phyloP scores from a whole-genome alignment of 257 asterid species.

The Echites panduratus region DNA sequence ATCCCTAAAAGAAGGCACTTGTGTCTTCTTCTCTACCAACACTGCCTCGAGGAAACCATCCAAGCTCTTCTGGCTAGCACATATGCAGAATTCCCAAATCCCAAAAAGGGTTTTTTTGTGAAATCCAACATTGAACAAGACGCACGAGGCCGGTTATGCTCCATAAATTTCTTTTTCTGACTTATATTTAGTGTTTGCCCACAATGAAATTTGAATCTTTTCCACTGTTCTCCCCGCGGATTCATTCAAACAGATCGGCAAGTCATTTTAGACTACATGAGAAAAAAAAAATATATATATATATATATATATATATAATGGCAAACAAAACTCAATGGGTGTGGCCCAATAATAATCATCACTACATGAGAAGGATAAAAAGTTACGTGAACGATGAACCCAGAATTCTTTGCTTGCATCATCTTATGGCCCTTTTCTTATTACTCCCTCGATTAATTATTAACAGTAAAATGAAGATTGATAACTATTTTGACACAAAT shows the following conservation, averaged over 20 bases:
- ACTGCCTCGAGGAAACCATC: slow-evolving; percentile 19
- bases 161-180: too few relatives aligned
- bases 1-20: slow-evolving; percentile 25
- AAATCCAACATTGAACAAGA: background rate
- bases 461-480: too few relatives aligned
- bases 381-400: slow-evolving; percentile 7
- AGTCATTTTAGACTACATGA: slow-evolving; percentile 21
- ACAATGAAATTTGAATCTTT: background rate
- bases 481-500: too few relatives aligned
- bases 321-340: slow-evolving; percentile 40
- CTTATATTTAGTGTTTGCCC: background rate
- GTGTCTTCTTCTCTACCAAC: slow-evolving; percentile 11
- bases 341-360: slow-evolving; percentile 45
- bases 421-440: background rate
- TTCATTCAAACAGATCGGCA: slow-evolving; percentile 4
- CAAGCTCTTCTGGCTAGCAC: slow-evolving; percentile 27
- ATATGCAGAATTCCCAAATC: slow-evolving; percentile 13
- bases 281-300: too few relatives aligned
- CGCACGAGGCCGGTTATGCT: background rate
- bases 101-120: background rate
- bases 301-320: slow-evolving; percentile 21
- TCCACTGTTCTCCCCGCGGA: background rate
- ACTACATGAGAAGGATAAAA: slow-evolving; percentile 17
- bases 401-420: slow-evolving; percentile 6
- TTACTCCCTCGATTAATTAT: too few relatives aligned